A percentile compares a stretch with the other conserved stretches of the same genome.
These are phyloP conservation scores for Melaleuca quinquenervia DNA, from an alignment of 345 rosid species.

Conservation along the genomic window DNA sequence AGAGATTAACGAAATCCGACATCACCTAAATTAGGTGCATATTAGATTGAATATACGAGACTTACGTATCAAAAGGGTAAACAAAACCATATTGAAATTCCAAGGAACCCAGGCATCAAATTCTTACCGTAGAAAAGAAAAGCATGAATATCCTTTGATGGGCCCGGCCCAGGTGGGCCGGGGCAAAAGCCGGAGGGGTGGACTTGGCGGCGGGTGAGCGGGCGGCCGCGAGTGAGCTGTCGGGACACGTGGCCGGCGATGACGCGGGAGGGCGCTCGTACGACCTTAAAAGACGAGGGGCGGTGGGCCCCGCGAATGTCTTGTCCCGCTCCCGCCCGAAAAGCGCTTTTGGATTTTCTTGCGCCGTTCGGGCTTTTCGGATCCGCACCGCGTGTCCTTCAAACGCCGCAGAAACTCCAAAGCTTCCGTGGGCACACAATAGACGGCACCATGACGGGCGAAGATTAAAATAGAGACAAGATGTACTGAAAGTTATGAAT, in stretches of 20 bases:
- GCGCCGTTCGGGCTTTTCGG: background rate
- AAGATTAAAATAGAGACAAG: background rate
- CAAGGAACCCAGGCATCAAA: too few relatives aligned
- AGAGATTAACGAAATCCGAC: too few relatives aligned
- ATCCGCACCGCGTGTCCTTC: background rate
- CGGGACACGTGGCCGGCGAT: conserved; percentile 4
- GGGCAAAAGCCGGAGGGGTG: background rate
- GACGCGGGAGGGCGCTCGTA: background rate
- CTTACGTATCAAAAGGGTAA: too few relatives aligned
- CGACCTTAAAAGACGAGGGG: background rate
- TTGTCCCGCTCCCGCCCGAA: background rate
- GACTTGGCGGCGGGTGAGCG: background rate
- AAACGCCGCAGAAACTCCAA: background rate
- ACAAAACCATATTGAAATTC: too few relatives aligned
- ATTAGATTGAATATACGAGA: too few relatives aligned
- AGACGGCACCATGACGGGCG: background rate
- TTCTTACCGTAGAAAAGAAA: too few relatives aligned
- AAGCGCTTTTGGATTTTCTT: background rate
- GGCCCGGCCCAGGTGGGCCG: too few relatives aligned
- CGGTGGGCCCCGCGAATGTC: background rate
- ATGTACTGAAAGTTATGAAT: too few relatives aligned
- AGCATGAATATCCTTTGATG: background rate
- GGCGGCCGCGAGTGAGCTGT: background rate
- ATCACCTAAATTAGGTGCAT: too few relatives aligned
- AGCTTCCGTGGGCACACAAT: background rate